These are phyloP conservation scores for Diaporthe destruens DNA, from an alignment of 2,329 filamentous ascomycete genomes.

Conservation along the genomic window DNA sequence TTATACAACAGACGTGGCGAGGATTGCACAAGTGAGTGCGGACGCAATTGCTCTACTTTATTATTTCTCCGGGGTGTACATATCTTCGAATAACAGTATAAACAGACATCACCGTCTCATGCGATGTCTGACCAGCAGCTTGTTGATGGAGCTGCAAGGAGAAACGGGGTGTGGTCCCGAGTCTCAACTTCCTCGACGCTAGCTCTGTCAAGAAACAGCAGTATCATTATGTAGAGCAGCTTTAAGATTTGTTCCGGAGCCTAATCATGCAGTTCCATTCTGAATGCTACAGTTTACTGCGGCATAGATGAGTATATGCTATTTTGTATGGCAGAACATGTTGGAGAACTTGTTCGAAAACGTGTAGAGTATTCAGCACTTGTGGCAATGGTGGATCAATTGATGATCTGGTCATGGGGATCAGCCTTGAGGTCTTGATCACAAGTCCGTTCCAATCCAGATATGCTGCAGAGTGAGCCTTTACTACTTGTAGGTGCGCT, in stretches of 20 bases:
- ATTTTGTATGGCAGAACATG: neutral
- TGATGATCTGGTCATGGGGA: neutral
- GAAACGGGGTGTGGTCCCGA: neutral
- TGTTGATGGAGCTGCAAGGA: neutral
- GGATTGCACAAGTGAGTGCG: neutral
- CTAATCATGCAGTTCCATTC: neutral
- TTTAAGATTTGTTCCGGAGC: neutral
- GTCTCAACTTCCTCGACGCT: neutral
- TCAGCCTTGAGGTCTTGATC: neutral
- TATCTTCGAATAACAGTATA: neutral
- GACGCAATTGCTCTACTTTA: neutral
- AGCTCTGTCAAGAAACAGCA: neutral
- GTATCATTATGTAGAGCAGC: neutral
- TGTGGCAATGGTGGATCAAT: neutral
- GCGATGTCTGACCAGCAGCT: neutral
- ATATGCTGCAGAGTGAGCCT: neutral
- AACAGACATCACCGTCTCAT: conserved; percentile 4
- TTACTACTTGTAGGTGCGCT: neutral
- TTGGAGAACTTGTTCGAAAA: neutral
- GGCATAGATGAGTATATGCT: neutral
- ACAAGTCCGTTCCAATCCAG: conserved; percentile 12
- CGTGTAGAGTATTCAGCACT: neutral
- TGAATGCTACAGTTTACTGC: neutral
- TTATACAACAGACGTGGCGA: neutral
- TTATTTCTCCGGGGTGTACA: neutral